Percentiles rank a stretch among this genome's conserved stretches.
These are phyloP conservation scores for Endocalyx cinctus DNA, from an alignment of 2,329 filamentous ascomycete species.

Conservation along the genomic window DNA sequence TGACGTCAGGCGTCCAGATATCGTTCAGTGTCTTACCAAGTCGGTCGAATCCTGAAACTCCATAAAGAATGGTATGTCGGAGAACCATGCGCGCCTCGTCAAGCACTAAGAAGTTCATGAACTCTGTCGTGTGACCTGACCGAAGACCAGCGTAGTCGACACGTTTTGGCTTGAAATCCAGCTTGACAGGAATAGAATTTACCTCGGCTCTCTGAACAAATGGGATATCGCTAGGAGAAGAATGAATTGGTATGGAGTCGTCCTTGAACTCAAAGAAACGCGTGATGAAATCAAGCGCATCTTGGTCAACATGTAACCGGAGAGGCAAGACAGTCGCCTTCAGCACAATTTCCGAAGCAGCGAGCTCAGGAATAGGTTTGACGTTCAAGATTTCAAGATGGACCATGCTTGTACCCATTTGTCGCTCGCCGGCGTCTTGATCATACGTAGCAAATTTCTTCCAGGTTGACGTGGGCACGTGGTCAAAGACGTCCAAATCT, in stretches of 20 bases:
- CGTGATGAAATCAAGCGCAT: constrained; percentile 93
- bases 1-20: constrained; percentile 94
- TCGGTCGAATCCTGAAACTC: constrained; percentile 83
- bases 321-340: constrained; percentile 76
- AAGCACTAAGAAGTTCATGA: constrained; percentile 97
- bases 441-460: constrained; percentile 96
- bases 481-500: constrained; percentile 87
- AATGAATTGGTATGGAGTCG: constrained; percentile 51
- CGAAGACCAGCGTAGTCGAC: constrained; percentile 91
- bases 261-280: constrained; percentile 98
- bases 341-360: constrained; percentile 84
- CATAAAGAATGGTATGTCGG: constrained; percentile 87
- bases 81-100: constrained; percentile 84
- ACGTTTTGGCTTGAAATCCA: constrained; percentile 97
- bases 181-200: constrained; percentile 73
- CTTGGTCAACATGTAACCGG: constrained; percentile 91
- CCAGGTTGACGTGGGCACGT: constrained; percentile 94
- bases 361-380: constrained; percentile 75
- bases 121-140: constrained; percentile 91
- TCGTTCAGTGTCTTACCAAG: constrained; percentile 88
- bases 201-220: constrained; percentile 91
- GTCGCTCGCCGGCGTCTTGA: constrained; percentile 77
- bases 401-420: constrained; percentile 83
- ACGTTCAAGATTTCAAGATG: constrained; percentile 86
- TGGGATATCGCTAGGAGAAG: constrained; percentile 65